Evolutionary conservation across 306 rosid genomes (phyloP), one percentile per base, ranked within the genome.

Genomic region (Dryas drummondii): DNA sequence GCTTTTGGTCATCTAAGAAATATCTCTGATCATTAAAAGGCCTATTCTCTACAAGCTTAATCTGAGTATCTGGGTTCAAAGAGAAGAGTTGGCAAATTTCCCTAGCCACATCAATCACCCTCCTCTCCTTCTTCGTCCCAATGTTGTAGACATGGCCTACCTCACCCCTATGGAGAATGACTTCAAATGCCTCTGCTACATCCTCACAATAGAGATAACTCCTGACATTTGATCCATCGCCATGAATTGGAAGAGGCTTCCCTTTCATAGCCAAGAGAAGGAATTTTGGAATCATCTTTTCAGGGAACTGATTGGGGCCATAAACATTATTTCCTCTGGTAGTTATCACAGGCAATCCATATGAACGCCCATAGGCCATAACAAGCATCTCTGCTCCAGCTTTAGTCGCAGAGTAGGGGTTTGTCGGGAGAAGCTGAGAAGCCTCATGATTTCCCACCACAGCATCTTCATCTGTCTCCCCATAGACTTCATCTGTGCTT

Each of bases 301-400:
- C 92, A 11, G 92, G 92, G 70, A 85, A 88, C 74, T 88, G 89
- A 41, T 88, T 85, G 48, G 85, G 86, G 60, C 88, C 92, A 56
- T 83, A 85, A 22, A 88, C 92, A 68, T 87, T 87, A 78, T 87
- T 87, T 10, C 91, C 89, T 57, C 91, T 78, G 6, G 89, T 87
- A 45, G 89, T 87, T 64, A 87, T 87, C 50, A 81, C 83, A 5
- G 91, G 87, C n/a, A 87, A 78, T 3, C 87, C 89, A 78, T 88
- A 85, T 8, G 92, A 85, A 15, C 88, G 63, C 1, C 82, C 88
- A 61, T 88, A 88, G 10, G 92, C 92, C 92, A 88, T 88, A 11
- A 85, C 92, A 26, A 88, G 88, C 89, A 88, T 88, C 72, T 88
- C 89, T 0, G 92, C 92, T 19, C 89, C 89, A 12, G 89, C 92